Conservation (phyloP, 257 asterid genomes). For the Ehretia macrophylla region DNA sequence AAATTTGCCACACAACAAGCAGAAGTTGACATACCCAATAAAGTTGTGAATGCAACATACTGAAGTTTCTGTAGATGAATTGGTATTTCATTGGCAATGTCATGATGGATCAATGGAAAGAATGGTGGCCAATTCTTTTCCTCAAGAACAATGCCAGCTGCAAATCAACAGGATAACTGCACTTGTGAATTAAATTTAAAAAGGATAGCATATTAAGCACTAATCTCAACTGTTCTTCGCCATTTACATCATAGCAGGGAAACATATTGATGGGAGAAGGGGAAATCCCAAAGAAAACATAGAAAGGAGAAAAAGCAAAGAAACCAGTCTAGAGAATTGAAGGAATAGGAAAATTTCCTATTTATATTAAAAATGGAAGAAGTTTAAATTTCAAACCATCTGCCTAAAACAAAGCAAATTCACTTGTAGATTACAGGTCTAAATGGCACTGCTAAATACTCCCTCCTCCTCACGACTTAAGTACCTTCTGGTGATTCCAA, state of each 20-base stretch:
- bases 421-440: too few relatives aligned
- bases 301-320: too few relatives aligned
- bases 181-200: not conserved
- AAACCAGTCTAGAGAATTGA: too few relatives aligned
- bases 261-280: not conserved
- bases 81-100: slow-evolving; percentile 88
- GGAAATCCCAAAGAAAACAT: too few relatives aligned
- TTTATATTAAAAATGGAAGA: too few relatives aligned
- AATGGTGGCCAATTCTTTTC: slow-evolving; percentile 97
- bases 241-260: too few relatives aligned
- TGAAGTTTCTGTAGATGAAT: slow-evolving; percentile 89
- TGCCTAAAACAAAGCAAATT: too few relatives aligned
- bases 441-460: too few relatives aligned
- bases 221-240: too few relatives aligned
- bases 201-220: slow-evolving; percentile 1
- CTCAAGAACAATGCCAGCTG: slow-evolving; percentile 67
- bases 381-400: too few relatives aligned
- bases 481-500: not conserved
- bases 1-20: slow-evolving; percentile 1
- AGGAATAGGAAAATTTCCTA: too few relatives aligned
- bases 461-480: too few relatives aligned
- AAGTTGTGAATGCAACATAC: slow-evolving; percentile 88
- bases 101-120: slow-evolving; percentile 94
- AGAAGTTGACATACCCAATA: slow-evolving; percentile 56
- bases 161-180: slow-evolving; percentile 30